These are phyloP conservation scores for Kodamaea kaohsiungensis DNA, from an alignment of 805 yeast species.

Conservation along the genomic window DNA sequence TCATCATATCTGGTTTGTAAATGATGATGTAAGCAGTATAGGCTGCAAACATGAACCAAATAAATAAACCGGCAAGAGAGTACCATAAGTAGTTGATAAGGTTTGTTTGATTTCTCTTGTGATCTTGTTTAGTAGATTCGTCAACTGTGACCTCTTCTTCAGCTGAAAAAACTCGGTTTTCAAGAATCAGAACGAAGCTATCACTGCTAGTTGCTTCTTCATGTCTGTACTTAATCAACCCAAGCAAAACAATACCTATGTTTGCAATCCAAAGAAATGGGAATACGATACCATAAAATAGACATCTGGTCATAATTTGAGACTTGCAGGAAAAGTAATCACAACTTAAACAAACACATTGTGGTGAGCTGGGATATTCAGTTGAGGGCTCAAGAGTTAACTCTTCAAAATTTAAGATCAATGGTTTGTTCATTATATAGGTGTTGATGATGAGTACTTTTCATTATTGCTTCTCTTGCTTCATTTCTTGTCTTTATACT, in stretches of 20 bases:
- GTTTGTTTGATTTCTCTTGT: not conserved
- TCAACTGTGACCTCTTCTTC: not conserved
- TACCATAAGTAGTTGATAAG: not conserved
- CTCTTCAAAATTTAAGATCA: not conserved
- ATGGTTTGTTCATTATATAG: not conserved
- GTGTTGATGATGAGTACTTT: not conserved
- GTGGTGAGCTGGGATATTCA: not conserved
- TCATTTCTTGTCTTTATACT: not conserved
- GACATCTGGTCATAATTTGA: not conserved
- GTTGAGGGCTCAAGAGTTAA: not conserved
- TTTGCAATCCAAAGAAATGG: constrained; percentile 24
- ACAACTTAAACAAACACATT: constrained; percentile 11
- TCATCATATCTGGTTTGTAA: not conserved
- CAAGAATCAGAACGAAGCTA: constrained; percentile 10
- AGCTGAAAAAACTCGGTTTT: constrained; percentile 8
- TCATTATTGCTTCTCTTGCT: not conserved
- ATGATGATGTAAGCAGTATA: not conserved
- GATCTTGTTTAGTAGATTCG: not conserved
- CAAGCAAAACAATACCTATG: constrained; percentile 6
- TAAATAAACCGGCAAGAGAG: not conserved
- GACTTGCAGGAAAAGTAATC: not conserved
- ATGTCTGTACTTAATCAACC: not conserved
- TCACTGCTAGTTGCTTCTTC: constrained; percentile 10
- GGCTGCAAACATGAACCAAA: constrained; percentile 8
- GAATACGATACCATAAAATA: constrained; percentile 19